A percentile compares a stretch with the other conserved stretches of the same genome.
phyloP scores from a whole-genome alignment of 768 basidiomycete species.

The Dacryopinax spathularia region DNA sequence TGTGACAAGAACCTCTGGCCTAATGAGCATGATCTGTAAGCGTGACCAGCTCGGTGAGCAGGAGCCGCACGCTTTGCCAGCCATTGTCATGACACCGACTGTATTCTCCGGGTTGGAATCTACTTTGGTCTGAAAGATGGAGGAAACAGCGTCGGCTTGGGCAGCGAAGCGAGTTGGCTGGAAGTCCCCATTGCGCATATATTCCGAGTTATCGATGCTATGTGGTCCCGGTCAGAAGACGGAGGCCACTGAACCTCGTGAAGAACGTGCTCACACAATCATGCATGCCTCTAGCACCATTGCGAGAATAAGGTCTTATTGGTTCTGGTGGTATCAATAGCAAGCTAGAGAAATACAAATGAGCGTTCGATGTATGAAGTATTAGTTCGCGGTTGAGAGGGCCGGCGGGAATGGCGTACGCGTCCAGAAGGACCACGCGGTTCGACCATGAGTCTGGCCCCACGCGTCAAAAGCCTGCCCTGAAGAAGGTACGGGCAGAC shows the following conservation, averaged over 20 bases:
- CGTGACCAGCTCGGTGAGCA: background rate
- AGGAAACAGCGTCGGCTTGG: constrained; percentile 80
- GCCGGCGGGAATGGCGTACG: background rate
- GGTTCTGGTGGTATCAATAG: no score
- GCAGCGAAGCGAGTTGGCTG: constrained; percentile 74
- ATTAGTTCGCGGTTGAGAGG: no score
- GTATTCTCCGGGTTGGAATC: constrained; percentile 96
- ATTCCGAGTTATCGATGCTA: constrained; percentile 87
- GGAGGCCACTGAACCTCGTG: background rate
- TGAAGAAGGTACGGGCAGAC: background rate
- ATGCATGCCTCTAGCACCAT: constrained; percentile 2
- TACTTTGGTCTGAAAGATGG: constrained; percentile 83
- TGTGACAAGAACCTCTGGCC: constrained; percentile 91
- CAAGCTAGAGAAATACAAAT: no score
- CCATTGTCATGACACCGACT: constrained; percentile 97
- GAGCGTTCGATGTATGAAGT: no score
- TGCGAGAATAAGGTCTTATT: background rate
- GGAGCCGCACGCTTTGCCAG: constrained; percentile 68
- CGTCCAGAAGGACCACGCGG: background rate
- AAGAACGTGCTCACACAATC: background rate
- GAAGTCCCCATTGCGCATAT: constrained; percentile 92
- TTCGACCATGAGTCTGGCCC: constrained; percentile 4
- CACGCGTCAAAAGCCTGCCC: background rate
- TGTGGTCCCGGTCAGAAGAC: background rate
- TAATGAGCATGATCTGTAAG: constrained; percentile 24